These are phyloP conservation scores for Penicillium digitatum DNA, from an alignment of 2,329 filamentous ascomycete genomes.

Conservation along the genomic window DNA sequence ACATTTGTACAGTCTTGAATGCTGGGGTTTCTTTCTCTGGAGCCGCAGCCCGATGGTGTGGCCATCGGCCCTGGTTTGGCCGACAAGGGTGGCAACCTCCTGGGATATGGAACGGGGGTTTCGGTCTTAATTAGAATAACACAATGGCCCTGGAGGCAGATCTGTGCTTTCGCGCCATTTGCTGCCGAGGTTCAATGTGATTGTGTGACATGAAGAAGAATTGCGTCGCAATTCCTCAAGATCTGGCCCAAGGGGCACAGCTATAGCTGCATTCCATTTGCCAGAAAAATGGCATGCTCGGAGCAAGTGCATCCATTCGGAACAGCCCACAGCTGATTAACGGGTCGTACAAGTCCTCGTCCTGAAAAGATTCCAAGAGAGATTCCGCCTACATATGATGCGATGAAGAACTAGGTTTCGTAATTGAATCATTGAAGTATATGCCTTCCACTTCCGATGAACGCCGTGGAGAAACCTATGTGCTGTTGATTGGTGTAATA, in stretches of 20 bases:
- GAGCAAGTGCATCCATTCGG: background rate
- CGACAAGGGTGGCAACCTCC: background rate
- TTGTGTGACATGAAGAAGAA: background rate
- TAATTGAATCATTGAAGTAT: background rate
- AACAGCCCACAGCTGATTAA: background rate
- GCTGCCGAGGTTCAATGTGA: conserved; percentile 1
- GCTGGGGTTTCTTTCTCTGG: background rate
- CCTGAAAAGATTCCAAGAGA: background rate
- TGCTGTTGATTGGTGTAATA: conserved; percentile 4
- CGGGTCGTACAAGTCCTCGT: background rate
- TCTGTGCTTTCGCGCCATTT: background rate
- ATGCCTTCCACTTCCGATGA: background rate
- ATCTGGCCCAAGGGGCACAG: background rate
- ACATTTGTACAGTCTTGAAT: background rate
- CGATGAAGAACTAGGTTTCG: background rate
- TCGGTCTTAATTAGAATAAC: background rate
- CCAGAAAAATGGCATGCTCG: background rate
- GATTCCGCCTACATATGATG: conserved; percentile 5
- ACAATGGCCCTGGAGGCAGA: background rate
- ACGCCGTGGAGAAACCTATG: conserved; percentile 1
- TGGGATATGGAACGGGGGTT: background rate
- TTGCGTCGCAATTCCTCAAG: background rate
- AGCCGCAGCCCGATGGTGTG: background rate
- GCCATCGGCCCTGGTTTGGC: background rate
- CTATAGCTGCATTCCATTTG: background rate